Evolutionary conservation across 331 rosid species (phyloP).

Genomic region (Malus hybrid): DNA sequence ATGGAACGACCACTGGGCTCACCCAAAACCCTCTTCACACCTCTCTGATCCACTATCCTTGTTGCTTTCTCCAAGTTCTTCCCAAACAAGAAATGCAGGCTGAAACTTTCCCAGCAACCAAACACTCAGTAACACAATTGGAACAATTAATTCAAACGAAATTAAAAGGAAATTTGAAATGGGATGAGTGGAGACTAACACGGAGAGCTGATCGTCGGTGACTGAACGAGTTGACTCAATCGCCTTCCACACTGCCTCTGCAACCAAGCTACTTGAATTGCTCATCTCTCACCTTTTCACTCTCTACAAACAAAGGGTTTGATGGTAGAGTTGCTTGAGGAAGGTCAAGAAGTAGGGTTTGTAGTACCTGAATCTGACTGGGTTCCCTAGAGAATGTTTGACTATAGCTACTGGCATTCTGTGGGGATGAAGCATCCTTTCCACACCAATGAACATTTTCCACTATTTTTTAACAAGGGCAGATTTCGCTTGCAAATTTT

Average conservation of each 20-base stretch:
- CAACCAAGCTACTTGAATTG: constrained; percentile 25
- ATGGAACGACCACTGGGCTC: constrained; percentile 65
- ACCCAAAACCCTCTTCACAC: constrained; percentile 69
- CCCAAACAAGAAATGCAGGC: constrained; percentile 84
- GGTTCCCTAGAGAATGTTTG: neutral
- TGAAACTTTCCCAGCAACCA: constrained; percentile 18
- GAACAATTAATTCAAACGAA: neutral
- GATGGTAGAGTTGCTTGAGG: neutral
- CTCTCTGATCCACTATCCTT: constrained; percentile 79
- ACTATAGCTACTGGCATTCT: neutral
- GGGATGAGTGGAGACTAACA: constrained; percentile 24
- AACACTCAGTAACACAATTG: neutral
- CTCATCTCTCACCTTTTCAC: constrained; percentile 13
- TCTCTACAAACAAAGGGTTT: neutral
- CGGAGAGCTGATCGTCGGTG: constrained; percentile 41
- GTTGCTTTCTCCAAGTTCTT: constrained; percentile 86
- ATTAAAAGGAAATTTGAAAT: neutral
- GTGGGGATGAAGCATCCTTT: too few species aligned
- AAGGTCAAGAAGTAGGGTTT: neutral
- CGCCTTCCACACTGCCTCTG: constrained; percentile 40
- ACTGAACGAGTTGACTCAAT: constrained; percentile 34
- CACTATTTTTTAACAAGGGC: too few species aligned
- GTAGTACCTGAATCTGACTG: neutral
- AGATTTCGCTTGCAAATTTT: too few species aligned
- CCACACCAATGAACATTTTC: too few species aligned